Percentiles rank a stretch among this genome's conserved stretches.
phyloP scores from a whole-genome alignment of 2,329 filamentous ascomycete genomes.

The Monilinia laxa region DNA sequence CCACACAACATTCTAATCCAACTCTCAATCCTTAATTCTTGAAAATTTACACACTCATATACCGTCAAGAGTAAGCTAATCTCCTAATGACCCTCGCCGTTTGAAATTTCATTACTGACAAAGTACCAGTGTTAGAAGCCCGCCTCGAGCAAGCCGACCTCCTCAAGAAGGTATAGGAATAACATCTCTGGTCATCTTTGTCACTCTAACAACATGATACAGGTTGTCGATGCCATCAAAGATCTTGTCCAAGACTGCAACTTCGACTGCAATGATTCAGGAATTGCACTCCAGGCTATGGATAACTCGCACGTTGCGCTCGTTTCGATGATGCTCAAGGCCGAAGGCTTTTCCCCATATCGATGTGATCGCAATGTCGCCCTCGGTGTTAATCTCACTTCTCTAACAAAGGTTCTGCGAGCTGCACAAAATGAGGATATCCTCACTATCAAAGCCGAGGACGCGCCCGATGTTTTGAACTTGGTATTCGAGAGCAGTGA shows the following conservation, averaged over 20 bases:
- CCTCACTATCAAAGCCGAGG: slow-evolving; percentile 94
- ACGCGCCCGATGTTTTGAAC: slow-evolving; percentile 93
- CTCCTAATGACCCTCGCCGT: background rate
- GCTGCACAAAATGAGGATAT: slow-evolving; percentile 93
- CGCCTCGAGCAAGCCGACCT: slow-evolving; percentile 90
- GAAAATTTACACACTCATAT: background rate
- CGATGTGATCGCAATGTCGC: slow-evolving; percentile 99
- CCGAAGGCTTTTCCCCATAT: slow-evolving; percentile 90
- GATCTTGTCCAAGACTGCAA: slow-evolving; percentile 99
- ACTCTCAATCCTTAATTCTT: background rate
- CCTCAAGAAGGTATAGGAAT: slow-evolving; percentile 77
- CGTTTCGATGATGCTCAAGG: slow-evolving; percentile 97
- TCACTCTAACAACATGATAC: slow-evolving; percentile 32
- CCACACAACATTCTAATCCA: background rate
- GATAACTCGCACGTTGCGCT: slow-evolving; percentile 99
- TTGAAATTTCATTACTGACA: slow-evolving; percentile 12
- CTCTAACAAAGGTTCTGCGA: slow-evolving; percentile 94
- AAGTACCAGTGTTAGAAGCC: slow-evolving; percentile 77
- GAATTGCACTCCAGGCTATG: slow-evolving; percentile 98
- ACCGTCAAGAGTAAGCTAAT: slow-evolving; percentile 16
- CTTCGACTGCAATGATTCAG: slow-evolving; percentile 99
- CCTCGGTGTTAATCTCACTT: slow-evolving; percentile 93
- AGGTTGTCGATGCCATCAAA: slow-evolving; percentile 99
- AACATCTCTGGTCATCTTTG: background rate
- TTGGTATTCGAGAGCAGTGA: slow-evolving; percentile 89